A percentile compares a stretch with the other conserved stretches of the same genome.
Conservation (phyloP, 2,329 filamentous ascomycete genomes). For the Calonectria ilicicola region DNA sequence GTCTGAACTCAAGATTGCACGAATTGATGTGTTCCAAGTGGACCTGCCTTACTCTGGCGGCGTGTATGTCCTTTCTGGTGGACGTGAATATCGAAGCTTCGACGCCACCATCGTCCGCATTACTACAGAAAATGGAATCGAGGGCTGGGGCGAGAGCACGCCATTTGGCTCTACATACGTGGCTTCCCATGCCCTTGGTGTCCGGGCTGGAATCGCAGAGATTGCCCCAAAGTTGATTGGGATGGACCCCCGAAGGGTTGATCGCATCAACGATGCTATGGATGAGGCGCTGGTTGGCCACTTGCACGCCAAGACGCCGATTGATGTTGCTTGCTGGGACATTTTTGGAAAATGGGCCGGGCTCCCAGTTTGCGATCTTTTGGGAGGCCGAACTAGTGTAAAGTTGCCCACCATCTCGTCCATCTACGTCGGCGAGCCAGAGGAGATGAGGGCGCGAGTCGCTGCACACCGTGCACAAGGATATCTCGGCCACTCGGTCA, state of each 20-base stretch:
- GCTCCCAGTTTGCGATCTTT: conserved; percentile 35
- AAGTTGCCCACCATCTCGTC: conserved; percentile 34
- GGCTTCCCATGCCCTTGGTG: conserved; percentile 31
- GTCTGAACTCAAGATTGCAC: conserved; percentile 31
- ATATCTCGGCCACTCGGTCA: conserved; percentile 30
- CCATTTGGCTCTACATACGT: conserved; percentile 35
- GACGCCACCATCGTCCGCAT: conserved; percentile 35
- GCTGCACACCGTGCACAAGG: conserved; percentile 25
- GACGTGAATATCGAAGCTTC: conserved; percentile 30
- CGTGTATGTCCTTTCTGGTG: conserved; percentile 29
- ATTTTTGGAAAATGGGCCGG: conserved; percentile 32
- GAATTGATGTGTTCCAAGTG: conserved; percentile 34
- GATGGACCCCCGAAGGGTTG: conserved; percentile 26
- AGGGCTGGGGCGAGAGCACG: conserved; percentile 36
- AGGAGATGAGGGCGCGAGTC: conserved; percentile 30
- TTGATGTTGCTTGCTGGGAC: conserved; percentile 37
- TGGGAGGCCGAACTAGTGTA: conserved; percentile 29
- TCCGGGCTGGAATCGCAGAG: conserved; percentile 32
- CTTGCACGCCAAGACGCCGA: conserved; percentile 29
- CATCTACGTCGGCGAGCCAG: conserved; percentile 29
- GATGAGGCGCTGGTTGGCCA: conserved; percentile 28
- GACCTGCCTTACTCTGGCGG: conserved; percentile 30
- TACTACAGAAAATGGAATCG: conserved; percentile 33
- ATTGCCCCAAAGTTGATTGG: conserved; percentile 29
- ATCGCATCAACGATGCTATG: conserved; percentile 38